Percentiles rank a stretch among this genome's conserved stretches.
These are phyloP conservation scores for Lupinus albus DNA, from an alignment of 306 rosid species.

Conservation along the genomic window DNA sequence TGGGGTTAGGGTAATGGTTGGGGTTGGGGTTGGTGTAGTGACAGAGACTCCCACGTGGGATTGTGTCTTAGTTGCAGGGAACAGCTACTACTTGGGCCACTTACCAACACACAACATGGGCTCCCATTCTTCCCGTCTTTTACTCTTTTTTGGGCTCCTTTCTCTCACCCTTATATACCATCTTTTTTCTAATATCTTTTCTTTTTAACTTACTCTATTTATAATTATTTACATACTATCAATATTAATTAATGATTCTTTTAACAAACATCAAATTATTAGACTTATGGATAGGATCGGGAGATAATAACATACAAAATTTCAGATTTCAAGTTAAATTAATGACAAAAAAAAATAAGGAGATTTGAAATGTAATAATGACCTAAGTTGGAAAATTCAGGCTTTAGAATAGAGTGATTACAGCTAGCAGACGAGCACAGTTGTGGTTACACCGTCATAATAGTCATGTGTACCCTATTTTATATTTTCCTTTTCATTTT, in stretches of 20 bases:
- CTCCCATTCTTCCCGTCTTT: slow-evolving; percentile 59
- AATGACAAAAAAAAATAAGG: background rate
- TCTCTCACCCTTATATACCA: no score
- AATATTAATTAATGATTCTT: no score
- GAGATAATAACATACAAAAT: no score
- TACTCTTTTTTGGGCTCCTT: slow-evolving; percentile 35
- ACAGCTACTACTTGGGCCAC: slow-evolving; percentile 56
- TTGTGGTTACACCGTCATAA: slow-evolving; percentile 41
- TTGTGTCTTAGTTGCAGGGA: slow-evolving; percentile 80
- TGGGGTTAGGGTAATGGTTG: no score
- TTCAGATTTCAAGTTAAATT: background rate
- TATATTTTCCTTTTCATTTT: no score
- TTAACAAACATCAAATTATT: no score
- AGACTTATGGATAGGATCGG: no score
- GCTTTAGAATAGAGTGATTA: slow-evolving; percentile 53
- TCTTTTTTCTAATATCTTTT: no score
- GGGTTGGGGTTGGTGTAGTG: slow-evolving; percentile 36
- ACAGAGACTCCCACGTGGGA: slow-evolving; percentile 67
- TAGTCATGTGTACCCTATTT: slow-evolving; percentile 49
- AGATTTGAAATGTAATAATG: background rate
- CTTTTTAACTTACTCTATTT: no score
- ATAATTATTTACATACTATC: no score
- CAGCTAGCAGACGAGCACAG: slow-evolving; percentile 42
- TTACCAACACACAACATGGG: slow-evolving; percentile 28
- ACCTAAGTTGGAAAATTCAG: slow-evolving; percentile 43